Conservation (phyloP, 2,329 filamentous ascomycete genomes). For the Ophiocordyceps camponoti-floridani region DNA sequence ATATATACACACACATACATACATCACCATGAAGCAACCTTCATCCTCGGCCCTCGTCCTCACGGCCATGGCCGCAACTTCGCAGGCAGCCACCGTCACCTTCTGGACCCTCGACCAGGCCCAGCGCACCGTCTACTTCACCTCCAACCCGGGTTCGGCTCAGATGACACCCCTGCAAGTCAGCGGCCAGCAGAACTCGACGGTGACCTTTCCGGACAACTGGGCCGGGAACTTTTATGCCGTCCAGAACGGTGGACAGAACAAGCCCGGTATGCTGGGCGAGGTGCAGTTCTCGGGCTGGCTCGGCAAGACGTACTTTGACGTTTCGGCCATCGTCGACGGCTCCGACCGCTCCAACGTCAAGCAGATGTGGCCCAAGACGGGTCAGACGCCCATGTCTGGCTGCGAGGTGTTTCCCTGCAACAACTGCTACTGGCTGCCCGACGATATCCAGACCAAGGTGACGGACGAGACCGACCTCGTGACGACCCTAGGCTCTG, state of each 20-base stretch:
- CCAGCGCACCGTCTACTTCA: constrained; percentile 32
- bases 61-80: constrained; percentile 22
- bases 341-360: constrained; percentile 29
- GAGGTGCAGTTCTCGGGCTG: constrained; percentile 32
- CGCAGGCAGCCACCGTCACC: constrained; percentile 30
- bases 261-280: constrained; percentile 31
- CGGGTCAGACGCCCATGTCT: constrained; percentile 19
- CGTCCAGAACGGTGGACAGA: constrained; percentile 22
- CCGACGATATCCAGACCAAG: constrained; percentile 38
- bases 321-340: constrained; percentile 40
- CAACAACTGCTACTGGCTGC: constrained; percentile 32
- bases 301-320: constrained; percentile 32
- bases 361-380: constrained; percentile 33
- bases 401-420: constrained; percentile 35
- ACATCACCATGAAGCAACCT: constrained; percentile 29
- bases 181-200: constrained; percentile 16
- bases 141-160: constrained; percentile 19
- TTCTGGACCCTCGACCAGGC: constrained; percentile 39
- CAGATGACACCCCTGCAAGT: constrained; percentile 21
- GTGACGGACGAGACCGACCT: constrained; percentile 27
- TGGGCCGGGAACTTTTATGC: constrained; percentile 35
- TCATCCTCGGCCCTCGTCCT: constrained; percentile 23
- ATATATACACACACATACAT: constrained; percentile 14
- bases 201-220: constrained; percentile 21
- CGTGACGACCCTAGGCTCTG: constrained; percentile 29